These are phyloP conservation scores for Hypoxylon subgilvum DNA, from an alignment of 495 filamentous ascomycete genomes.

Conservation along the genomic window DNA sequence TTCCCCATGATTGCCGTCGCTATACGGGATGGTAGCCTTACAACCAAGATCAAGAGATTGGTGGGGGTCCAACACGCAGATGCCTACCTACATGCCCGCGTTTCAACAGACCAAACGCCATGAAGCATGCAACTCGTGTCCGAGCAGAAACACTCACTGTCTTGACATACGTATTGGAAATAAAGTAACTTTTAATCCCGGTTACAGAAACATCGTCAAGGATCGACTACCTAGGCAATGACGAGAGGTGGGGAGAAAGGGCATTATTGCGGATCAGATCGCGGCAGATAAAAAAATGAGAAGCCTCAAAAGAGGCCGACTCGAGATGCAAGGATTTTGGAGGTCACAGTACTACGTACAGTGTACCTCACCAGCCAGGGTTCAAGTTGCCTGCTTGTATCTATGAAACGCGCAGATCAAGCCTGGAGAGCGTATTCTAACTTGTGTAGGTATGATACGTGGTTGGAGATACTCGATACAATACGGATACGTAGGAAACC, in stretches of 20 bases:
- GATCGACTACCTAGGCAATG: conserved; percentile 29
- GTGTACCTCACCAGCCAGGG: conserved; percentile 13
- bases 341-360: conserved; percentile 15
- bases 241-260: conserved; percentile 21
- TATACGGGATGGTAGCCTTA: conserved; percentile 43
- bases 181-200: too few species aligned
- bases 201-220: too few species aligned
- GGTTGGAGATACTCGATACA: conserved; percentile 18
- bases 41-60: conserved; percentile 42
- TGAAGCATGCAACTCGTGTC: conserved; percentile 32
- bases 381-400: conserved; percentile 17
- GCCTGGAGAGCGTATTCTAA: conserved; percentile 14
- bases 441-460: conserved; percentile 16
- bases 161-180: too few species aligned
- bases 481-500: neutral
- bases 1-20: conserved; percentile 38
- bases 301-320: conserved; percentile 22
- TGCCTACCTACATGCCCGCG: conserved; percentile 35
- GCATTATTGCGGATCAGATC: conserved; percentile 29
- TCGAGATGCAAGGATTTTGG: conserved; percentile 23
- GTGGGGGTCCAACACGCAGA: conserved; percentile 29
- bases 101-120: conserved; percentile 30
- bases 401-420: conserved; percentile 33
- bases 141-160: neutral
- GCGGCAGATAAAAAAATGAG: conserved; percentile 36